Conservation (phyloP, 1,284 basidiomycete genomes). For the Ceratobasidium sp. region DNA sequence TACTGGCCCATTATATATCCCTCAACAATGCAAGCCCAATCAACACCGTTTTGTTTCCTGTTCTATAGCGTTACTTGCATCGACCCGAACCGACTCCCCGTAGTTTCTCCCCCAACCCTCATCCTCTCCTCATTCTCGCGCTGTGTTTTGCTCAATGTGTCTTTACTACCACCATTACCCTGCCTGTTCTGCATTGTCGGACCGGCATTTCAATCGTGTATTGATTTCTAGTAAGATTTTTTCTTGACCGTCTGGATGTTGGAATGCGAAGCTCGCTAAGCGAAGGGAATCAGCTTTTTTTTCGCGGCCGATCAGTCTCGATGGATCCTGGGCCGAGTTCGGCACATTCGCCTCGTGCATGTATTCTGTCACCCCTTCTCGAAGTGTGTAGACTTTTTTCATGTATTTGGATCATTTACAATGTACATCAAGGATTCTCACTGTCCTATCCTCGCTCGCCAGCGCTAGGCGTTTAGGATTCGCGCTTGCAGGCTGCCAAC, state of each 20-base stretch:
- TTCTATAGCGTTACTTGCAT: constrained; percentile 10
- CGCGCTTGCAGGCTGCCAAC: constrained; percentile 62
- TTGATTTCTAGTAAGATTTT: constrained; percentile 16
- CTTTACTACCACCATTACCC: constrained; percentile 1
- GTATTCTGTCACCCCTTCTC: too few relatives aligned
- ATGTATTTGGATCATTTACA: constrained; percentile 40
- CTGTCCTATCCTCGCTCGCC: constrained; percentile 80
- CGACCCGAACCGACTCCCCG: constrained; percentile 11
- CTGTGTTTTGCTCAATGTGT: constrained; percentile 15
- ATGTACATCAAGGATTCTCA: constrained; percentile 70
- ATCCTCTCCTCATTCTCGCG: neutral
- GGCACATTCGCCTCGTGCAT: too few relatives aligned
- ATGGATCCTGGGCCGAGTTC: too few relatives aligned
- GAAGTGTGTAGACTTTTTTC: neutral
- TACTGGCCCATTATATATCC: constrained; percentile 26
- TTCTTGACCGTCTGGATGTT: neutral
- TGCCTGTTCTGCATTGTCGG: neutral
- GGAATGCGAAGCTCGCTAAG: neutral
- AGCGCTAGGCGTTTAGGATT: constrained; percentile 54
- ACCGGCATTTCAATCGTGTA: constrained; percentile 31
- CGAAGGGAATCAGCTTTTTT: neutral
- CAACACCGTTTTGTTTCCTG: neutral
- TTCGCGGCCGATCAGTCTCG: too few relatives aligned
- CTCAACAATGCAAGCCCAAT: neutral
- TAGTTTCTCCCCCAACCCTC: neutral